Evolutionary conservation across 345 rosid species (phyloP).

Genomic region (Populus pruinosa): DNA sequence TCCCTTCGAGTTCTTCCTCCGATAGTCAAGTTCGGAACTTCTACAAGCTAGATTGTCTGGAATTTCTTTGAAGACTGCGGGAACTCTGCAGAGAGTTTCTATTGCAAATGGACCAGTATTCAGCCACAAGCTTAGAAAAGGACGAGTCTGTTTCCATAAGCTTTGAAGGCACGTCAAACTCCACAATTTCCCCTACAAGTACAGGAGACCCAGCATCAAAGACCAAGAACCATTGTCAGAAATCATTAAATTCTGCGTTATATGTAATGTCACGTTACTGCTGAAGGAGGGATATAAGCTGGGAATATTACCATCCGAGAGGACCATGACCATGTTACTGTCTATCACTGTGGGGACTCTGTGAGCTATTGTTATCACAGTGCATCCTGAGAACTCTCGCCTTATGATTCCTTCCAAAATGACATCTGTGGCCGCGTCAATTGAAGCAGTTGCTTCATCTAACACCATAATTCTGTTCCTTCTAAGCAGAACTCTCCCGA

Average conservation of each 20-base stretch:
- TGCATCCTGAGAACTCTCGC: conserved; percentile 19
- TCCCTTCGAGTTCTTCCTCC: too few relatives aligned
- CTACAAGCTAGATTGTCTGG: too few relatives aligned
- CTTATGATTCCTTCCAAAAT: conserved; percentile 23
- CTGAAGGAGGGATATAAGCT: neutral
- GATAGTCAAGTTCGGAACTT: too few relatives aligned
- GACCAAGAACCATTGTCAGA: neutral
- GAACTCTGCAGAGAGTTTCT: conserved; percentile 2
- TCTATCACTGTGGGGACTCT: conserved; percentile 22
- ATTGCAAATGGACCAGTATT: conserved; percentile 19
- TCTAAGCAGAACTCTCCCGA: conserved; percentile 22
- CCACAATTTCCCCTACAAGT: conserved; percentile 15
- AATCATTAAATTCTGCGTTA: too few relatives aligned
- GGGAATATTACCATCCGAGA: conserved; percentile 13
- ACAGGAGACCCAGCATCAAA: neutral
- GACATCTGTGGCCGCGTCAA: conserved; percentile 29
- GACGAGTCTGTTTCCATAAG: conserved; percentile 21
- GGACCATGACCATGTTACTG: conserved; percentile 27
- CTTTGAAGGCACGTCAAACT: conserved; percentile 18
- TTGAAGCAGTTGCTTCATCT: conserved; percentile 33
- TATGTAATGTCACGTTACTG: neutral
- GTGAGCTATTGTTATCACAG: conserved; percentile 27
- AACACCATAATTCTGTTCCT: conserved; percentile 23
- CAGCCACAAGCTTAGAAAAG: conserved; percentile 25
- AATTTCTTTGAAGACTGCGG: too few relatives aligned